These are phyloP conservation scores for Parasitella parasitica DNA, from an alignment of 371 early-diverging fungal species.

Conservation along the genomic window DNA sequence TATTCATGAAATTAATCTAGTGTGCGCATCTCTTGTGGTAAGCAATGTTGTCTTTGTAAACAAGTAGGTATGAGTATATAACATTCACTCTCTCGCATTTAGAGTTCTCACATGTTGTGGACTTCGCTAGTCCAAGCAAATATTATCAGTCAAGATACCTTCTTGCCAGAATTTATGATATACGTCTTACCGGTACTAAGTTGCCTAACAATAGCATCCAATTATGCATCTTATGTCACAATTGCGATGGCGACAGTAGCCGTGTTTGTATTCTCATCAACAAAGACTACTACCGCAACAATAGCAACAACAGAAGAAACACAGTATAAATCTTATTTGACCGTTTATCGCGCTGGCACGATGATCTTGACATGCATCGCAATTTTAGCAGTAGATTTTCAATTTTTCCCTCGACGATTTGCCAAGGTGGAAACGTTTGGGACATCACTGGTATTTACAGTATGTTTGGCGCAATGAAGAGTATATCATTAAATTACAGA, in stretches of 20 bases:
- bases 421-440: slow-evolving; percentile 95
- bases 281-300: slow-evolving; percentile 6
- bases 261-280: background rate
- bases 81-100: background rate
- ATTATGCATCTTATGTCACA: slow-evolving; percentile 32
- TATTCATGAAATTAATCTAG: slow-evolving; percentile 56
- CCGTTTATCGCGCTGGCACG: slow-evolving; percentile 74
- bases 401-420: slow-evolving; percentile 87
- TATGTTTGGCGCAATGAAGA: no score
- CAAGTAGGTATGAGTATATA: no score
- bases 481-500: background rate
- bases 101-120: slow-evolving; percentile 37
- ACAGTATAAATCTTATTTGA: slow-evolving; percentile 50
- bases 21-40: slow-evolving; percentile 59
- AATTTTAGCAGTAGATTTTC: slow-evolving; percentile 96
- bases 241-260: slow-evolving; percentile 10
- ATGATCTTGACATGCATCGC: slow-evolving; percentile 79
- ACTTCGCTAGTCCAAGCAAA: slow-evolving; percentile 13
- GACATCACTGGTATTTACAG: slow-evolving; percentile 70
- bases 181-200: slow-evolving; percentile 33
- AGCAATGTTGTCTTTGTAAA: no score
- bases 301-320: background rate
- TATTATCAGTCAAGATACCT: slow-evolving; percentile 13
- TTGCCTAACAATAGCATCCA: slow-evolving; percentile 30
- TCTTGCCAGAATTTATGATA: slow-evolving; percentile 27